Percentiles rank a stretch among this genome's conserved stretches.
Conservation (phyloP, 176 grass and related monocot species). For the Rhipidocladum racemiflorum region DNA sequence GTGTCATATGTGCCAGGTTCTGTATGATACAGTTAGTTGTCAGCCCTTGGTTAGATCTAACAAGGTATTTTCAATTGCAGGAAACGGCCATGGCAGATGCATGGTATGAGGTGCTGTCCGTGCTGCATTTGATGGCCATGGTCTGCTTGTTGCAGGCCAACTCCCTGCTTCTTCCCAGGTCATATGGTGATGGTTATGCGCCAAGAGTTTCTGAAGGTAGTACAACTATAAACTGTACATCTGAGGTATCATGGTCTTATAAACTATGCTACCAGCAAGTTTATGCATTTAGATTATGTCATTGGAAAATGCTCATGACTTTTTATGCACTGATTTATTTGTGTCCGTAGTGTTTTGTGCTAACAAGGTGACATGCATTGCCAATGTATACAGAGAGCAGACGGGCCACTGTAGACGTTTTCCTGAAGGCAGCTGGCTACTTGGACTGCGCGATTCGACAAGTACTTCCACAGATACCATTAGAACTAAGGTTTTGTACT, state of each 20-base stretch:
- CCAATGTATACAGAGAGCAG: slow-evolving; percentile 59
- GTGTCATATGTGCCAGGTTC: not conserved
- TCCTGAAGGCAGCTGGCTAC: slow-evolving; percentile 91
- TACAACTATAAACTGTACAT: not conserved
- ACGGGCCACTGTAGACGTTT: slow-evolving; percentile 74
- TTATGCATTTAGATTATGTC: not conserved
- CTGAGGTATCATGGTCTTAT: not conserved
- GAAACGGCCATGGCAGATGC: slow-evolving; percentile 78
- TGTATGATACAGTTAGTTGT: slow-evolving; percentile 14
- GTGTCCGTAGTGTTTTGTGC: not conserved
- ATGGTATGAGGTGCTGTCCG: slow-evolving; percentile 95
- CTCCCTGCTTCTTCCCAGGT: slow-evolving; percentile 78
- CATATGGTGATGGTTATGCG: slow-evolving; percentile 66
- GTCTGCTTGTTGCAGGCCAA: slow-evolving; percentile 81
- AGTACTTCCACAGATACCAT: slow-evolving; percentile 71
- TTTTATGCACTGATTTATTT: not conserved
- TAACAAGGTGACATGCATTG: slow-evolving; percentile 5
- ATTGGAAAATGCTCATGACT: not conserved
- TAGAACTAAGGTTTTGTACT: slow-evolving; percentile 55
- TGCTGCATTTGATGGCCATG: slow-evolving; percentile 92
- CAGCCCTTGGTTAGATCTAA: slow-evolving; percentile 7
- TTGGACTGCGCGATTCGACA: slow-evolving; percentile 72
- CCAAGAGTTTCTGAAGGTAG: slow-evolving; percentile 84
- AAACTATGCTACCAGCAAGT: not conserved
- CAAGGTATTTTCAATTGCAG: slow-evolving; percentile 38